Percentiles rank a stretch among this genome's conserved stretches.
Conservation (phyloP, 495 filamentous ascomycete species). For the Annulohypoxylon stygium region DNA sequence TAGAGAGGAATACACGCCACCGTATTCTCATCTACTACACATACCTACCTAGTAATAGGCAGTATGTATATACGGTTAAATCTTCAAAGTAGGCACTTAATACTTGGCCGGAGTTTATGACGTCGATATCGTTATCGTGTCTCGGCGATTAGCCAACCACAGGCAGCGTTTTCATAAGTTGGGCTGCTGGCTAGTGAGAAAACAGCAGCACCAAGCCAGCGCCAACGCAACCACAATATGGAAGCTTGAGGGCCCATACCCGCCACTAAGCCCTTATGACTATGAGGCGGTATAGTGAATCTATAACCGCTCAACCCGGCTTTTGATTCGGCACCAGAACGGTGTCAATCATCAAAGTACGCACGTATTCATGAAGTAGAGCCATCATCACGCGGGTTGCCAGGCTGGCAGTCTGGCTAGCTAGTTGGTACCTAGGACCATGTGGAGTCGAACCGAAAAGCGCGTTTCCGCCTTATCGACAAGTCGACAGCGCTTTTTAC, state of each 20-base stretch:
- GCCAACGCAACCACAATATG: constrained; percentile 18
- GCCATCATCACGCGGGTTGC: neutral
- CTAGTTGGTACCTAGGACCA: neutral
- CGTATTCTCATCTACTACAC: neutral
- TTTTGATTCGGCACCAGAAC: constrained; percentile 1
- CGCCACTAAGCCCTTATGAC: constrained; percentile 9
- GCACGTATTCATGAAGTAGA: constrained; percentile 17
- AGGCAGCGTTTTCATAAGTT: constrained; percentile 1
- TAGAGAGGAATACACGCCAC: constrained; percentile 6
- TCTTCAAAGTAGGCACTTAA: constrained; percentile 14
- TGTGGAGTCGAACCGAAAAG: constrained; percentile 32
- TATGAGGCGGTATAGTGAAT: constrained; percentile 8
- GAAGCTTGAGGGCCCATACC: constrained; percentile 6
- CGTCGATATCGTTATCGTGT: constrained; percentile 33
- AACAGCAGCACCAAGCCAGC: constrained; percentile 7
- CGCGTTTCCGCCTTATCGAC: constrained; percentile 28
- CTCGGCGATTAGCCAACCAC: constrained; percentile 35
- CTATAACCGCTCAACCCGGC: constrained; percentile 10
- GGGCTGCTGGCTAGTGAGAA: neutral
- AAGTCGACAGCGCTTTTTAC: constrained; percentile 26
- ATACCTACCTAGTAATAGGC: neutral
- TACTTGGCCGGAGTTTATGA: constrained; percentile 23
- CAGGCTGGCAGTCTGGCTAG: neutral
- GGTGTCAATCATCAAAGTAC: neutral
- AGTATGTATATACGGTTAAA: neutral